phyloP scores from a whole-genome alignment of 2,329 filamentous ascomycete species.

The Taxawa tesnikishii region DNA sequence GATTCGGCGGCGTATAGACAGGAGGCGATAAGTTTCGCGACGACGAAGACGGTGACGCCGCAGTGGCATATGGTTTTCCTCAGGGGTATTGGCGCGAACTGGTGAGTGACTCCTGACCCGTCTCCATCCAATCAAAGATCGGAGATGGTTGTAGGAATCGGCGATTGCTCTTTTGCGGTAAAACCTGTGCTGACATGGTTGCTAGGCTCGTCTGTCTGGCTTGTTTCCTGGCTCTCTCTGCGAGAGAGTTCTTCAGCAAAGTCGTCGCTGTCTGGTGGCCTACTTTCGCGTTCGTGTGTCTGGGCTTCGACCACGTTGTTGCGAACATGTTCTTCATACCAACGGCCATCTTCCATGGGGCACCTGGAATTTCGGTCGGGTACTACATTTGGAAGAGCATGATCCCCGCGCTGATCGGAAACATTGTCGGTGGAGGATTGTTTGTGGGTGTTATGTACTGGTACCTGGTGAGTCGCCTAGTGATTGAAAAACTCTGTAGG shows the following conservation, averaged over 20 bases:
- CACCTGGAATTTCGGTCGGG: slow-evolving; percentile 31
- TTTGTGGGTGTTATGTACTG: slow-evolving; percentile 41
- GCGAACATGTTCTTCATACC: slow-evolving; percentile 40
- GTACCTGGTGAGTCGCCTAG: slow-evolving; percentile 24
- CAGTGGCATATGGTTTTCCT: slow-evolving; percentile 42
- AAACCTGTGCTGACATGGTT: slow-evolving; percentile 30
- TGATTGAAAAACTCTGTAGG: no score
- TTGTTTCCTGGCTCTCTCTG: slow-evolving; percentile 35
- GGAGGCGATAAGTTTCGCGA: slow-evolving; percentile 33
- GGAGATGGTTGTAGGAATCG: no score
- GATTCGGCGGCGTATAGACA: slow-evolving; percentile 27
- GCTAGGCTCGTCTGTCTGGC: slow-evolving; percentile 45
- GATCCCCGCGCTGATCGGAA: slow-evolving; percentile 41
- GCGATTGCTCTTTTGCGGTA: no score
- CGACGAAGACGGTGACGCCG: slow-evolving; percentile 36
- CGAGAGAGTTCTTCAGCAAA: slow-evolving; percentile 40
- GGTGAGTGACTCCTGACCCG: no score
- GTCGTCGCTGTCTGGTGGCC: slow-evolving; percentile 46
- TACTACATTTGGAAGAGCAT: slow-evolving; percentile 48
- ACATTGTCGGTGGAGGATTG: slow-evolving; percentile 40
- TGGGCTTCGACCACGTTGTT: slow-evolving; percentile 41
- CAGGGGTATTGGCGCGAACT: slow-evolving; percentile 33
- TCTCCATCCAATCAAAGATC: no score
- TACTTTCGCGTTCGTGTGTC: slow-evolving; percentile 38
- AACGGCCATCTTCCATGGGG: slow-evolving; percentile 36